Percentiles rank a stretch among this genome's conserved stretches.
Conservation (phyloP, 2,329 filamentous ascomycete species). For the Waltergamsia citrina region DNA sequence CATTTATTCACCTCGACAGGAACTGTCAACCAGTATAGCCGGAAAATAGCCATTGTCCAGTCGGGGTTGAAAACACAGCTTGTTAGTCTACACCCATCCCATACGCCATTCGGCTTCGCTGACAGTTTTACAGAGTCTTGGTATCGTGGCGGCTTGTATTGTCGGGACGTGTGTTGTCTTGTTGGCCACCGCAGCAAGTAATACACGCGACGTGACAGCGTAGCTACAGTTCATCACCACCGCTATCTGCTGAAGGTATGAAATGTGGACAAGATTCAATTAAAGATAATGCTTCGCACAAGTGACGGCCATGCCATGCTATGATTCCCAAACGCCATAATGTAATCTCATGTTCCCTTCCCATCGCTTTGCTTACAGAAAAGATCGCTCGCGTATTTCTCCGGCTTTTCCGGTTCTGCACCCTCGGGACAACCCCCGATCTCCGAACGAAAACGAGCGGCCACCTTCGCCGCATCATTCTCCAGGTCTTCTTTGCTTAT, state of each 20-base stretch:
- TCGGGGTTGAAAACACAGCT: slow-evolving; percentile 87
- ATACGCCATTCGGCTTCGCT: neutral
- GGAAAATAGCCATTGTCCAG: slow-evolving; percentile 75
- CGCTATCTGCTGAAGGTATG: no score
- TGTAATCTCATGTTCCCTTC: neutral
- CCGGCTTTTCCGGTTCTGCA: slow-evolving; percentile 10
- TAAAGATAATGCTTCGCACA: slow-evolving; percentile 6
- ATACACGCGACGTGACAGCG: neutral
- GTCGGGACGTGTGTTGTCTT: slow-evolving; percentile 57
- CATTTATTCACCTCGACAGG: slow-evolving; percentile 23
- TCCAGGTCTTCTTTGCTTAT: slow-evolving; percentile 29
- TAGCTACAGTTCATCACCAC: no score
- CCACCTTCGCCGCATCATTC: slow-evolving; percentile 39
- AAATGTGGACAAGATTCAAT: no score
- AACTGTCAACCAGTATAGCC: slow-evolving; percentile 71
- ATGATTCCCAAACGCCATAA: neutral
- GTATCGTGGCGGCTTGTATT: slow-evolving; percentile 51
- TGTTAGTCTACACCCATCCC: slow-evolving; percentile 31
- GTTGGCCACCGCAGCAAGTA: slow-evolving; percentile 26
- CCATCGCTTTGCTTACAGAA: slow-evolving; percentile 44
- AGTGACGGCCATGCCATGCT: neutral
- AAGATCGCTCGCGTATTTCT: slow-evolving; percentile 43
- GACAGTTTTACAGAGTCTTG: slow-evolving; percentile 41
- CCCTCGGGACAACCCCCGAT: slow-evolving; percentile 56
- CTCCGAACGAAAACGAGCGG: slow-evolving; percentile 46